Percentiles rank a stretch among this genome's conserved stretches.
Evolutionary conservation across 495 filamentous ascomycete genomes (phyloP).

Genomic region (Aspergillus conjunctus): DNA sequence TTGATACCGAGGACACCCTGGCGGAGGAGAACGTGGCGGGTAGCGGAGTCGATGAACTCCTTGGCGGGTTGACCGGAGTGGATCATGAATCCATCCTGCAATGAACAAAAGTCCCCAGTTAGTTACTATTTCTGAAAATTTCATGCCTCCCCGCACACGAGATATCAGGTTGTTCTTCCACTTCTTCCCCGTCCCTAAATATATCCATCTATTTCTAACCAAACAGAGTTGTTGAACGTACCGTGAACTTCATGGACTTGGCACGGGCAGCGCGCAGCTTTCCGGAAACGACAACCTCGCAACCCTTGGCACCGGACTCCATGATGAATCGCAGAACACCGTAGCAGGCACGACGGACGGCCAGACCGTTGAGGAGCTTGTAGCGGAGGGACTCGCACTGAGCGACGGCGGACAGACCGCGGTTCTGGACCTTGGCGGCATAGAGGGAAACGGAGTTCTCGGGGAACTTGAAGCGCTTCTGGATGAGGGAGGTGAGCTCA

Average conservation of each 20-base stretch:
- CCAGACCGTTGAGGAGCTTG: slow-evolving; percentile 99
- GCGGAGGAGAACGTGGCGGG: slow-evolving; percentile 97
- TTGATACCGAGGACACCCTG: slow-evolving; percentile 99
- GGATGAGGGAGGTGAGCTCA: slow-evolving; percentile 99
- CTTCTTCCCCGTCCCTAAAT: too few species aligned
- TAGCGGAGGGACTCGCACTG: slow-evolving; percentile 99
- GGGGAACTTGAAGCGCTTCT: slow-evolving; percentile 99
- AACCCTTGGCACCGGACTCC: slow-evolving; percentile 99
- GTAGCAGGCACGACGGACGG: slow-evolving; percentile 96
- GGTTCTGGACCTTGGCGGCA: slow-evolving; percentile 99
- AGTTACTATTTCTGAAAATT: neutral
- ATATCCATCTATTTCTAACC: too few species aligned
- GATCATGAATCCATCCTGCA: slow-evolving; percentile 99
- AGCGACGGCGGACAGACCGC: slow-evolving; percentile 97
- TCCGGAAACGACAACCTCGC: slow-evolving; percentile 98
- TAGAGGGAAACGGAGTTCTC: slow-evolving; percentile 99
- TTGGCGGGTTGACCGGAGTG: slow-evolving; percentile 99
- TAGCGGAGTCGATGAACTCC: slow-evolving; percentile 98
- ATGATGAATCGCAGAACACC: slow-evolving; percentile 99
- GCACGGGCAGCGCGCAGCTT: slow-evolving; percentile 98
- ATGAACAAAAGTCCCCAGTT: slow-evolving; percentile 4
- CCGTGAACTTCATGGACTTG: slow-evolving; percentile 99
- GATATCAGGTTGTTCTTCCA: too few species aligned
- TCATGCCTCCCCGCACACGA: neutral
- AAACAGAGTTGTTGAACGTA: slow-evolving; percentile 41